phyloP scores from a whole-genome alignment of 495 filamentous ascomycete species.

The Lineolata rhizophorae region DNA sequence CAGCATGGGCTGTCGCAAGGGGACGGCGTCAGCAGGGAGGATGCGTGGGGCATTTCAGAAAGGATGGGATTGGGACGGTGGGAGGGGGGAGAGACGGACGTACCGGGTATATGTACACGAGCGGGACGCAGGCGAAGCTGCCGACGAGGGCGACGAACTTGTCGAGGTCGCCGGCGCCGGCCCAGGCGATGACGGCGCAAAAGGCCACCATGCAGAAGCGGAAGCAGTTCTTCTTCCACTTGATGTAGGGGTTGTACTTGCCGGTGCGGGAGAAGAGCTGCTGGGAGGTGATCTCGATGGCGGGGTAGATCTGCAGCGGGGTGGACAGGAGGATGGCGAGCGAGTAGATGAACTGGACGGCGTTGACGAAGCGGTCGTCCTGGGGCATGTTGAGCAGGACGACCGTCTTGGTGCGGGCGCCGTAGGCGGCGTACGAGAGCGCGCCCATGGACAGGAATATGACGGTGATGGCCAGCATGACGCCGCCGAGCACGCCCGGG shows the following conservation, averaged over 20 bases:
- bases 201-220: slow-evolving; percentile 75
- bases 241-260: slow-evolving; percentile 88
- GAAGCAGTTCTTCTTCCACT: slow-evolving; percentile 97
- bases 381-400: slow-evolving; percentile 91
- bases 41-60: neutral
- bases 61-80: no score
- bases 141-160: slow-evolving; percentile 93
- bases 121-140: slow-evolving; percentile 90
- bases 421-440: slow-evolving; percentile 87
- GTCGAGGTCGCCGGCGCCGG: slow-evolving; percentile 78
- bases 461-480: slow-evolving; percentile 86
- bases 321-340: slow-evolving; percentile 85
- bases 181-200: slow-evolving; percentile 75
- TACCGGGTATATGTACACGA: slow-evolving; percentile 96
- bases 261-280: slow-evolving; percentile 62
- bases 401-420: slow-evolving; percentile 83
- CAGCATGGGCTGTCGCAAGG: slow-evolving; percentile 45
- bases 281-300: slow-evolving; percentile 60
- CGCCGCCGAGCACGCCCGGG: slow-evolving; percentile 57
- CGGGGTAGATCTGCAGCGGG: slow-evolving; percentile 88
- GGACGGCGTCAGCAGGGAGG: slow-evolving; percentile 9
- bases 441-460: slow-evolving; percentile 84
- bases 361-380: slow-evolving; percentile 88
- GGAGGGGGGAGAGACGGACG: slow-evolving; percentile 17
- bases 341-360: slow-evolving; percentile 86